Conservation (phyloP, 495 filamentous ascomycete species). For the Aspergillus wentii region DNA sequence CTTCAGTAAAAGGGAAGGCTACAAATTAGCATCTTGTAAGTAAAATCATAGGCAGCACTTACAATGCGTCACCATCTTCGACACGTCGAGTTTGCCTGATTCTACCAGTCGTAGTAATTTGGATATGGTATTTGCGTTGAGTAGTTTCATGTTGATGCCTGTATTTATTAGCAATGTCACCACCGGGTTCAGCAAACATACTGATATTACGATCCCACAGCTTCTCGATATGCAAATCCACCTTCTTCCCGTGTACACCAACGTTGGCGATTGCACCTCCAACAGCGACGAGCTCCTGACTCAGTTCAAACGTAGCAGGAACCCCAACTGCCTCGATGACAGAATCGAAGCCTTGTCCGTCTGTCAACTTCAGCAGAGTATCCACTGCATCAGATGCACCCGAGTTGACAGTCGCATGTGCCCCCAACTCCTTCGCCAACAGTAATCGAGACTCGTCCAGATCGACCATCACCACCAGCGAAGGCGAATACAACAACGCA, state of each 20-base stretch:
- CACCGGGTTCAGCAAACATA: no score
- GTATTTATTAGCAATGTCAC: constrained; percentile 4
- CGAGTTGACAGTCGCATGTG: constrained; percentile 32
- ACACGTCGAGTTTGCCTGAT: constrained; percentile 27
- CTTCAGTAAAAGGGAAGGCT: no score
- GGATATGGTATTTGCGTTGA: constrained; percentile 35
- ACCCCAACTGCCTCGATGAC: constrained; percentile 53
- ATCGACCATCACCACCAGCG: constrained; percentile 40
- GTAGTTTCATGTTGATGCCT: constrained; percentile 35
- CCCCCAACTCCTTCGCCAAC: constrained; percentile 39
- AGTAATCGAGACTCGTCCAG: constrained; percentile 34
- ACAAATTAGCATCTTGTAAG: no score
- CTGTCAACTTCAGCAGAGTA: constrained; percentile 31
- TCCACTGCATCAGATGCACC: constrained; percentile 20
- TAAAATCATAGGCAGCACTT: no score
- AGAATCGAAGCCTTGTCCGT: constrained; percentile 43
- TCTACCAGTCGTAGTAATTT: constrained; percentile 33
- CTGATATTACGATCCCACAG: constrained; percentile 44
- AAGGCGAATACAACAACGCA: constrained; percentile 40
- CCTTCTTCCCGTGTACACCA: constrained; percentile 43
- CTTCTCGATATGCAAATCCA: constrained; percentile 36
- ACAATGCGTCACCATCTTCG: constrained; percentile 37
- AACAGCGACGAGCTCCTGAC: constrained; percentile 43
- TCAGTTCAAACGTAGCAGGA: constrained; percentile 39
- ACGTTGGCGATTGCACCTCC: constrained; percentile 49